phyloP scores from a whole-genome alignment of 345 rosid genomes.

The Kandelia obovata region DNA sequence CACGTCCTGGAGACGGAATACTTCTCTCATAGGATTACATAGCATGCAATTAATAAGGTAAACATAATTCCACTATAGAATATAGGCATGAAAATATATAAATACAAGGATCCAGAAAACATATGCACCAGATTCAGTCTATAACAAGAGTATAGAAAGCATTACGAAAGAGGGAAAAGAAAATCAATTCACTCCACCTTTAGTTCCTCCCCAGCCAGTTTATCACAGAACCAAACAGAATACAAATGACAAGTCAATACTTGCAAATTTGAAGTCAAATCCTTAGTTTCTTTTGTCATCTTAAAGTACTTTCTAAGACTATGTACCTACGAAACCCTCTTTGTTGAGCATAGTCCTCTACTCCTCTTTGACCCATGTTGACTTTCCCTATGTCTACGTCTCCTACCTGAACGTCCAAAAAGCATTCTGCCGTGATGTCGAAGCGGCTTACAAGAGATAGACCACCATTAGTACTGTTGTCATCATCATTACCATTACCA shows the following conservation, averaged over 20 bases:
- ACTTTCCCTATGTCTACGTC: constrained; percentile 68
- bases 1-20: too few species aligned
- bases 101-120: too few species aligned
- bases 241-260: constrained; percentile 4
- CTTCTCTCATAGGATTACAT: too few species aligned
- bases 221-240: background rate
- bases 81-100: too few species aligned
- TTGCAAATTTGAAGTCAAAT: constrained; percentile 7
- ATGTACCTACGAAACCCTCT: constrained; percentile 1
- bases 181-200: background rate
- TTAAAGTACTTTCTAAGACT: constrained; percentile 16
- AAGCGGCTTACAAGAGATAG: constrained; percentile 59
- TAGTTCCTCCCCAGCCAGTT: background rate
- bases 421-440: constrained; percentile 61
- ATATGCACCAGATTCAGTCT: background rate
- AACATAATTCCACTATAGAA: too few species aligned
- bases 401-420: constrained; percentile 66
- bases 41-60: too few species aligned
- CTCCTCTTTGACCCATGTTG: constrained; percentile 23
- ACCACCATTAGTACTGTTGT: constrained; percentile 29
- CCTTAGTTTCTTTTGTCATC: constrained; percentile 13
- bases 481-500: constrained; percentile 20
- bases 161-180: background rate
- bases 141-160: background rate
- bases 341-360: background rate